Conservation (phyloP, 352 stramenopile species). For the Globisporangium parvum region DNA sequence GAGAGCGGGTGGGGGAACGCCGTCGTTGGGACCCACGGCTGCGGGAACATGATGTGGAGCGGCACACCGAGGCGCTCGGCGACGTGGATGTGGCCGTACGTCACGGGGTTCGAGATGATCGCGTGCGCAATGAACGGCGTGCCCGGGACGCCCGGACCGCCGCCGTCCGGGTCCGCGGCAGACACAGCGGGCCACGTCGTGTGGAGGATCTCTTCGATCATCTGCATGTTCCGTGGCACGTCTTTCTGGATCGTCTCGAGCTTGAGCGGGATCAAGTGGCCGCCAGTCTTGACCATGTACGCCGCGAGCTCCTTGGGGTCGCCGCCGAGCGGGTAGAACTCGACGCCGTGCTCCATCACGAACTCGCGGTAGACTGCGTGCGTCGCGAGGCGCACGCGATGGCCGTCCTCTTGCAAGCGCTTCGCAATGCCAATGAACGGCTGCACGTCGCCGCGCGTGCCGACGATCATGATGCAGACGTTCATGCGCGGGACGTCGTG, state of each 20-base stretch:
- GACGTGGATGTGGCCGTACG: slow-evolving; percentile 91
- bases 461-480: slow-evolving; percentile 90
- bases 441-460: slow-evolving; percentile 82
- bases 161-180: slow-evolving; percentile 62
- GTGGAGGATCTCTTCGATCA: slow-evolving; percentile 87
- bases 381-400: slow-evolving; percentile 89
- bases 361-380: slow-evolving; percentile 87
- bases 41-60: slow-evolving; percentile 93
- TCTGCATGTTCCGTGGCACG: slow-evolving; percentile 81
- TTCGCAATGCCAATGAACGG: slow-evolving; percentile 85
- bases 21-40: slow-evolving; percentile 86
- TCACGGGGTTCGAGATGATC: slow-evolving; percentile 94
- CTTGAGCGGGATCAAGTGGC: slow-evolving; percentile 66
- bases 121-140: slow-evolving; percentile 82
- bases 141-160: slow-evolving; percentile 31
- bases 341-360: slow-evolving; percentile 64
- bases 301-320: slow-evolving; percentile 69
- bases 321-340: slow-evolving; percentile 72
- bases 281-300: slow-evolving; percentile 90
- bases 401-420: slow-evolving; percentile 73
- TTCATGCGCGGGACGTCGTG: slow-evolving; percentile 34
- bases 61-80: slow-evolving; percentile 89
- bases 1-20: slow-evolving; percentile 90
- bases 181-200: slow-evolving; percentile 86
- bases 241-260: slow-evolving; percentile 60